Evolutionary conservation across 2,329 filamentous ascomycete genomes (phyloP), one percentile per base, ranked within the genome.

Genomic region (Emericellopsis cladophorae): DNA sequence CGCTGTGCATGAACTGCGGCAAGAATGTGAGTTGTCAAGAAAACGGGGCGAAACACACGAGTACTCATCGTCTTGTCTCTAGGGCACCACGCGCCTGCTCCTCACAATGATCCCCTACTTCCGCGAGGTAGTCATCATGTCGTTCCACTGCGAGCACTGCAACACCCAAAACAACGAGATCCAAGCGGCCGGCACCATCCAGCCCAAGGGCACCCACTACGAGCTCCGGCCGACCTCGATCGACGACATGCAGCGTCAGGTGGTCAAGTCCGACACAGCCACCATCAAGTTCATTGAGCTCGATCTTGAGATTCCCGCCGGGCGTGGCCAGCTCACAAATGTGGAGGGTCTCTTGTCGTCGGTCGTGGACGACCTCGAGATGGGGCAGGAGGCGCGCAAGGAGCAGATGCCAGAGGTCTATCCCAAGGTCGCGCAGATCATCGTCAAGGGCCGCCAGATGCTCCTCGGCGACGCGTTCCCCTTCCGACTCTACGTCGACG

Each of bases 91-190:
- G 12, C 76, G 82, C 44, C 75, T 98, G 18, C 78, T 98, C 35
- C 78, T 98, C 41, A 94, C 93, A 14, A 79, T 79, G 48, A 95
- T 98, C 42, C 92, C 92, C 14, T 96, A 87, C 72, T 98, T 98
- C 70, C 87, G 88, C 66, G 90, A 98, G 61, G 81, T 98, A 47
- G 87, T 98, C 54, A 77, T 98, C 61, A 95, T 95, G 81, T 96
- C 90, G 46, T 98, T 98, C 62, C 76, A 77, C 49, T 98, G 92
- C 69, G 79, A 86, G 6, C 78, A 95, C 62, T 98, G 92, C 67
- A 70, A 79, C 56, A 82, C 90, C 64, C 79, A 83, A 49, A 95
- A 96, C 68, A 89, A 89, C 60, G 90, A 95, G 53, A 84, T 98
- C 51, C 90, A 95, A 58, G 80, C 89, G 8, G 92, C 92, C 23